A percentile compares a stretch with the other conserved stretches of the same genome.
Evolutionary conservation across 371 early-diverging fungal genomes (phyloP).

Genomic region (Capniomyces stellatus): DNA sequence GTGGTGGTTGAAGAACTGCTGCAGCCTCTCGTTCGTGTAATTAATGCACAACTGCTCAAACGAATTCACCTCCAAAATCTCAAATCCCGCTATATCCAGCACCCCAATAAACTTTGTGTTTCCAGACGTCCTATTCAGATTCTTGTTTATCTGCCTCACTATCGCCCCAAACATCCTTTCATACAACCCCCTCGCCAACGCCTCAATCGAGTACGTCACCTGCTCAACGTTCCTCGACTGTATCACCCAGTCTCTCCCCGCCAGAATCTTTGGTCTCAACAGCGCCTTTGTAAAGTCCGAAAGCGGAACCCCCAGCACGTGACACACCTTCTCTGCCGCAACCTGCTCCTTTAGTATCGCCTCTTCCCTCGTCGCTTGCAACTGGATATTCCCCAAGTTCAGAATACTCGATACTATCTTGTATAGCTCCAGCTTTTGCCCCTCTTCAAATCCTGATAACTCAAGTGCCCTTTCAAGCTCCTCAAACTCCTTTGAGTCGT

Average conservation of each 20-base stretch:
- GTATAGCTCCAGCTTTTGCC: slow-evolving; percentile 68
- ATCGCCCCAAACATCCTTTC: slow-evolving; percentile 93
- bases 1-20: slow-evolving; percentile 99
- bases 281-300: slow-evolving; percentile 73
- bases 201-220: slow-evolving; percentile 80
- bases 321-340: slow-evolving; percentile 73
- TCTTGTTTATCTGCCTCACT: slow-evolving; percentile 74
- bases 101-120: slow-evolving; percentile 91
- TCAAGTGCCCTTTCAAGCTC: slow-evolving; percentile 55
- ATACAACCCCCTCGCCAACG: slow-evolving; percentile 88
- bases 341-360: slow-evolving; percentile 69
- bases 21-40: slow-evolving; percentile 99
- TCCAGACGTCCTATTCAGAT: slow-evolving; percentile 50
- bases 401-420: slow-evolving; percentile 82
- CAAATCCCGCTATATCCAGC: slow-evolving; percentile 99
- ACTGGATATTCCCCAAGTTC: slow-evolving; percentile 86
- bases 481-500: slow-evolving; percentile 77
- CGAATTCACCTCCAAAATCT: slow-evolving; percentile 94
- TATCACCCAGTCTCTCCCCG: slow-evolving; percentile 93
- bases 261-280: slow-evolving; percentile 80
- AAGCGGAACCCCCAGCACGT: slow-evolving; percentile 83
- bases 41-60: slow-evolving; percentile 99
- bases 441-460: slow-evolving; percentile 59
- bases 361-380: slow-evolving; percentile 46
- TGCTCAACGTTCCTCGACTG: slow-evolving; percentile 77